Evolutionary conservation across 306 rosid genomes (phyloP), one percentile per base, ranked within the genome.

Genomic region (Quercus rubra): DNA sequence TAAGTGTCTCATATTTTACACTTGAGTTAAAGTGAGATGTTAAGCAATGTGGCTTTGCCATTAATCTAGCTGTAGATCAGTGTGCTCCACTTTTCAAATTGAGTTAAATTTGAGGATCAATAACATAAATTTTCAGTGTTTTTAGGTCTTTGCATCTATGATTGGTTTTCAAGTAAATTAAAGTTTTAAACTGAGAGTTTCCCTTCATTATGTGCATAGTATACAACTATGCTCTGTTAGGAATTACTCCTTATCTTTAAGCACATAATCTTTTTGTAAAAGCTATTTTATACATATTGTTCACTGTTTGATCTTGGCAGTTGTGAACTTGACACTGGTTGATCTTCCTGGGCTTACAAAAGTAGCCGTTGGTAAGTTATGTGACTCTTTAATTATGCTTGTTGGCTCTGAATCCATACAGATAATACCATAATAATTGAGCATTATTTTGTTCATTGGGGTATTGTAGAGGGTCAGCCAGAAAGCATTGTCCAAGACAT

Each of bases 301-400:
- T 71, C 81, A 41, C 25, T 52, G 19, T 79, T 78, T 72, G 75
- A 59, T 75, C n/a, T 79, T 73, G 84, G 88, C 97, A 94, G 98
- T 94, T 89, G 98, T 94, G 74, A 94, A 94, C 86, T 86, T 94
- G 94, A 94, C 98, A 19, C 94, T 92, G 46, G 75, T 94, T 81
- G 98, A 94, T 84, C 98, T 94, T 87, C 98, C 98, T 35, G 98
- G 98, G 75, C 97, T 94, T 73, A 94, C 98, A 15, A 94, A 94
- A 82, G 98, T 94, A 19, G 97, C 98, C 41, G 94, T 94, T 67
- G 98, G 98, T 94, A 82, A 90, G 96, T 83, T 72, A 57, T 19
- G 49, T 14, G 9, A 20, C 31, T 79, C 59, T 58, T 75, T 7
- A 10, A 66, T 35, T 51, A 78, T 66, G 74, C 77, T 19, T 38